Conservation (phyloP, 2,329 filamentous ascomycete species). For the Xylaria hypoxylon region DNA sequence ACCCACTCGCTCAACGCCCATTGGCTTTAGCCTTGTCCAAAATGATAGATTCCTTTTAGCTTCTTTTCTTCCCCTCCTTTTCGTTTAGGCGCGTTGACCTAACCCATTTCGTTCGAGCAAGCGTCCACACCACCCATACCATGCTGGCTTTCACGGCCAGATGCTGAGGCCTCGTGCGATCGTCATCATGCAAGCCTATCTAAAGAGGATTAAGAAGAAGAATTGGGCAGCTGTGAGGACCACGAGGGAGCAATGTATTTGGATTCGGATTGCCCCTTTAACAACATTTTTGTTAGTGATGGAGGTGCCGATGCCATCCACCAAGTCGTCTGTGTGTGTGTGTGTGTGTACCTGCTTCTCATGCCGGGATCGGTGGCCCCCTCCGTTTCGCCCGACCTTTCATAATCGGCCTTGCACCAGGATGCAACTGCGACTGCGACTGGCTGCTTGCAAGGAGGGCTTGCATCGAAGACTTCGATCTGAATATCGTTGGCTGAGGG, state of each 20-base stretch:
- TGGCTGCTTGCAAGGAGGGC: slow-evolving; percentile 41
- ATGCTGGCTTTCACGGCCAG: slow-evolving; percentile 42
- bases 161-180: slow-evolving; percentile 49
- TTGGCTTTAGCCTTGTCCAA: slow-evolving; percentile 40
- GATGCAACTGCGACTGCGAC: slow-evolving; percentile 47
- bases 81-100: slow-evolving; percentile 40
- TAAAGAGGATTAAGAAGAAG: slow-evolving; percentile 32
- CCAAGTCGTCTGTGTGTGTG: slow-evolving; percentile 20
- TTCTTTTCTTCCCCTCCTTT: slow-evolving; percentile 38
- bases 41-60: slow-evolving; percentile 42
- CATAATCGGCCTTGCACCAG: slow-evolving; percentile 39
- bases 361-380: slow-evolving; percentile 42
- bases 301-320: slow-evolving; percentile 34
- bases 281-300: slow-evolving; percentile 27
- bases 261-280: slow-evolving; percentile 40
- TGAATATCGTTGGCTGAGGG: slow-evolving; percentile 42
- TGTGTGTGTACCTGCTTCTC: slow-evolving; percentile 48
- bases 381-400: slow-evolving; percentile 36
- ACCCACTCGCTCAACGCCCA: slow-evolving; percentile 34
- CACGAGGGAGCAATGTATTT: slow-evolving; percentile 36
- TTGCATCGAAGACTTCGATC: slow-evolving; percentile 41
- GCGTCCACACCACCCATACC: slow-evolving; percentile 43
- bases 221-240: slow-evolving; percentile 22
- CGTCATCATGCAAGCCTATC: slow-evolving; percentile 42
- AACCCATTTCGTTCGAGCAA: slow-evolving; percentile 35